These are phyloP conservation scores for Rhizopus stolonifer DNA, from an alignment of 371 early-diverging fungal genomes.

Conservation along the genomic window DNA sequence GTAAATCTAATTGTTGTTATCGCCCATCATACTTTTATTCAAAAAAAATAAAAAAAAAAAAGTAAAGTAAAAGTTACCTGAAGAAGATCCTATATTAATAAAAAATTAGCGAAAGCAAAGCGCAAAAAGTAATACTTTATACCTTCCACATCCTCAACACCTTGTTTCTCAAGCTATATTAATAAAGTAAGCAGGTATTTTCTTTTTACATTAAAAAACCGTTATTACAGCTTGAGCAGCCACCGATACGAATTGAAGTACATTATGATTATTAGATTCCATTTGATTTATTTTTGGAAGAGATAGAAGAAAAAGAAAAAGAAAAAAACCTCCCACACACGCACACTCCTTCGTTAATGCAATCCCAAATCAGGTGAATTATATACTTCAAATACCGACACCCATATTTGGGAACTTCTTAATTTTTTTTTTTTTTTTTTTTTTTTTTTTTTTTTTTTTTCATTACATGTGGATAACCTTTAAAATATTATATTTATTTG, in stretches of 20 bases:
- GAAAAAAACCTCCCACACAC: background rate
- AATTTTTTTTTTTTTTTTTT: background rate
- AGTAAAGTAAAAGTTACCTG: slow-evolving; percentile 24
- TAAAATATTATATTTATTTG: too few species aligned
- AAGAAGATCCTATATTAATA: slow-evolving; percentile 10
- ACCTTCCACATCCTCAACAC: slow-evolving; percentile 18
- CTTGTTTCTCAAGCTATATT: slow-evolving; percentile 24
- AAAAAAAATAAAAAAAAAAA: background rate
- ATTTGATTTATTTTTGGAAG: slow-evolving; percentile 13
- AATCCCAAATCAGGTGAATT: slow-evolving; percentile 2
- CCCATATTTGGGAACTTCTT: background rate
- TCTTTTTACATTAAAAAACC: slow-evolving; percentile 36
- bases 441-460: background rate
- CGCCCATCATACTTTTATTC: background rate
- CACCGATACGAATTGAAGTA: slow-evolving; percentile 51
- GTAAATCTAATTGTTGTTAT: slow-evolving; percentile 8
- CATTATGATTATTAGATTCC: slow-evolving; percentile 42
- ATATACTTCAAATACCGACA: background rate
- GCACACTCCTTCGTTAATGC: slow-evolving; percentile 3
- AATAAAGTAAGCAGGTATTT: slow-evolving; percentile 71
- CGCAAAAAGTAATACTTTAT: background rate
- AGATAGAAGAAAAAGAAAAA: background rate
- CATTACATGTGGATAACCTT: too few species aligned
- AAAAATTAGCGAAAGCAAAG: too few species aligned
- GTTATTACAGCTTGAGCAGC: slow-evolving; percentile 50